phyloP scores from a whole-genome alignment of 805 yeast species.

The Nakazawaea ambrosiae region DNA sequence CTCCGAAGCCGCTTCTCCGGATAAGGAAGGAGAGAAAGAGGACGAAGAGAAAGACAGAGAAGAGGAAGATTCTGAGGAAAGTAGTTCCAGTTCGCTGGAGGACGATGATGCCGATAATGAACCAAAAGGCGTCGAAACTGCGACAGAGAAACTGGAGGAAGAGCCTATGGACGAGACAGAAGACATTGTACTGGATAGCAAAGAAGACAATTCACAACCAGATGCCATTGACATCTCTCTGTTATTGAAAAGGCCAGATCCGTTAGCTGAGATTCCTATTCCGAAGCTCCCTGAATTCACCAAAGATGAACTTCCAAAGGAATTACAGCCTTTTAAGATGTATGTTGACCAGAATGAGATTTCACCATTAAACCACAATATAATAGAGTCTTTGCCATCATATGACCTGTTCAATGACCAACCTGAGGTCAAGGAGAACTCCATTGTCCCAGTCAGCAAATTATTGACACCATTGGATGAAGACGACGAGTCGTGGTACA shows the following conservation, averaged over 20 bases:
- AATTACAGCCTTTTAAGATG: conserved; percentile 36
- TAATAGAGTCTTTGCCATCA: conserved; percentile 39
- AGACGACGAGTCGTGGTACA: conserved; percentile 53
- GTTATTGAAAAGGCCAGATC: conserved; percentile 26
- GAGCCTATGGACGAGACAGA: conserved; percentile 11
- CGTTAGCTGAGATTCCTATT: conserved; percentile 24
- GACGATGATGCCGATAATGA: conserved; percentile 12
- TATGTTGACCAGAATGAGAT: conserved; percentile 34
- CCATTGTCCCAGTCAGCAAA: conserved; percentile 56
- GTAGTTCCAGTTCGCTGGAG: conserved; percentile 8
- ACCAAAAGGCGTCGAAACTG: conserved; percentile 15
- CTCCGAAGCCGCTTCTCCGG: conserved; percentile 9
- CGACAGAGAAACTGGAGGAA: conserved; percentile 13
- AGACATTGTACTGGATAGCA: conserved; percentile 8
- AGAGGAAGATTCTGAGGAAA: conserved; percentile 9
- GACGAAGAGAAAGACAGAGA: conserved; percentile 11
- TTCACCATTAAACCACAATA: conserved; percentile 38
- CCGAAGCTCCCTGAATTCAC: conserved; percentile 23
- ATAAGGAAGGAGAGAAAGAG: conserved; percentile 9
- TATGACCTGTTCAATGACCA: conserved; percentile 40
- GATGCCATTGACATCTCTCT: conserved; percentile 29
- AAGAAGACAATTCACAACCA: conserved; percentile 5
- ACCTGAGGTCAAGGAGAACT: conserved; percentile 16
- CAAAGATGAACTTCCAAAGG: conserved; percentile 20
- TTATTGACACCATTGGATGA: conserved; percentile 57